These are phyloP conservation scores for Zoysia matrella DNA, from an alignment of 202 grass and related monocot species.

Conservation along the genomic window DNA sequence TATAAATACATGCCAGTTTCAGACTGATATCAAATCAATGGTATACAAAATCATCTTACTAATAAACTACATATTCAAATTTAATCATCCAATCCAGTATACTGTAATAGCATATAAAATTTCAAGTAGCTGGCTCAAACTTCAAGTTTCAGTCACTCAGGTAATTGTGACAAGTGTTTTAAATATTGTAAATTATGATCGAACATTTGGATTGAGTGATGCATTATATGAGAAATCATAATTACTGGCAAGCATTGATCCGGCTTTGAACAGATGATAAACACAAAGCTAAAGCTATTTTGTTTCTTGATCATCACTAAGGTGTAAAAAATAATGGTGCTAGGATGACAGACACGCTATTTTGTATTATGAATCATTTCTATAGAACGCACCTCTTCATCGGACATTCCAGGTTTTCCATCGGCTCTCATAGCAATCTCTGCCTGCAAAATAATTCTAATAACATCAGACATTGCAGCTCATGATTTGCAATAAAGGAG, in stretches of 20 bases:
- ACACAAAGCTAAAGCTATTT: background rate
- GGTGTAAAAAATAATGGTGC: background rate
- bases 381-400: constrained; percentile 70
- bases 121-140: background rate
- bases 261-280: too few relatives aligned
- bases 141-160: background rate
- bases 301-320: constrained; percentile 10
- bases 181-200: background rate
- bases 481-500: constrained; percentile 1
- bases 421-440: constrained; percentile 95
- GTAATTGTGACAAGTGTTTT: background rate
- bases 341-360: constrained; percentile 3
- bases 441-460: constrained; percentile 53
- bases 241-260: background rate
- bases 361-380: constrained; percentile 11
- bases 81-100: background rate
- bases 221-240: constrained; percentile 5
- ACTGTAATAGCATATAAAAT: background rate
- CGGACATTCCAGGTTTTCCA: constrained; percentile 96
- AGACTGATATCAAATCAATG: background rate
- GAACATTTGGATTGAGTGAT: too few relatives aligned
- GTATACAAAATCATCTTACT: background rate
- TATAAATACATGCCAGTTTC: constrained; percentile 20
- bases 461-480: constrained; percentile 29
- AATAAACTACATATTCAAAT: constrained; percentile 12